Conservation (phyloP, 306 rosid species). For the Crataegus laevigata region DNA sequence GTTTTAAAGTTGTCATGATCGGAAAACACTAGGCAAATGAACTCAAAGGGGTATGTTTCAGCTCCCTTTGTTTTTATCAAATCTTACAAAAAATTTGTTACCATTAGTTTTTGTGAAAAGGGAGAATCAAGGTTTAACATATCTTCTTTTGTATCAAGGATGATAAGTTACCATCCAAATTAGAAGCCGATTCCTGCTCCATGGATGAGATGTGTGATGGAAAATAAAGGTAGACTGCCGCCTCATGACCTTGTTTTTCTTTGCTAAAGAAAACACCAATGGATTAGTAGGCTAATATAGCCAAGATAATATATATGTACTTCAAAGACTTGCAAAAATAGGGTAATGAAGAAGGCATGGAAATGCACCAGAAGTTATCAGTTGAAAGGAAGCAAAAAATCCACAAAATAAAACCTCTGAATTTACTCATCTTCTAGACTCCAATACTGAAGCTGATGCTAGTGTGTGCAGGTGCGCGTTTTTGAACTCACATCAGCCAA, state of each 20-base stretch:
- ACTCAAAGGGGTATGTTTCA: too few relatives aligned
- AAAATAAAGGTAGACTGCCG: slow-evolving; percentile 84
- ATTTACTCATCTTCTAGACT: neutral
- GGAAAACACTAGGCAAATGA: neutral
- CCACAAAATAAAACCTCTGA: neutral
- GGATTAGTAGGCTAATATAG: neutral
- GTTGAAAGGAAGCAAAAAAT: neutral
- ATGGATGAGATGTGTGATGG: slow-evolving; percentile 94
- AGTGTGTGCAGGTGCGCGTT: too few relatives aligned
- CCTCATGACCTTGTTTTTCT: slow-evolving; percentile 70
- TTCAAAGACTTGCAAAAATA: neutral
- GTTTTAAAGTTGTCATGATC: neutral
- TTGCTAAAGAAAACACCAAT: slow-evolving; percentile 36
- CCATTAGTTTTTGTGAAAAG: too few relatives aligned
- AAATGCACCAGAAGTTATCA: neutral
- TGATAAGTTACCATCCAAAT: slow-evolving; percentile 76
- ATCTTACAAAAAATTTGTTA: too few relatives aligned
- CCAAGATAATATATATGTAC: neutral
- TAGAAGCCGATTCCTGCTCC: slow-evolving; percentile 87
- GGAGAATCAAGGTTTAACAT: too few relatives aligned
- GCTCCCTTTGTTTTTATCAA: too few relatives aligned
- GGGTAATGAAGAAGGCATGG: neutral
- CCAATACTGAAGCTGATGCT: neutral
- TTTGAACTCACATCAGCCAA: neutral
- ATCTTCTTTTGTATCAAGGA: neutral